Percentiles rank a stretch among this genome's conserved stretches.
Evolutionary conservation across 306 rosid genomes (phyloP).

Genomic region (Purshia tridentata): DNA sequence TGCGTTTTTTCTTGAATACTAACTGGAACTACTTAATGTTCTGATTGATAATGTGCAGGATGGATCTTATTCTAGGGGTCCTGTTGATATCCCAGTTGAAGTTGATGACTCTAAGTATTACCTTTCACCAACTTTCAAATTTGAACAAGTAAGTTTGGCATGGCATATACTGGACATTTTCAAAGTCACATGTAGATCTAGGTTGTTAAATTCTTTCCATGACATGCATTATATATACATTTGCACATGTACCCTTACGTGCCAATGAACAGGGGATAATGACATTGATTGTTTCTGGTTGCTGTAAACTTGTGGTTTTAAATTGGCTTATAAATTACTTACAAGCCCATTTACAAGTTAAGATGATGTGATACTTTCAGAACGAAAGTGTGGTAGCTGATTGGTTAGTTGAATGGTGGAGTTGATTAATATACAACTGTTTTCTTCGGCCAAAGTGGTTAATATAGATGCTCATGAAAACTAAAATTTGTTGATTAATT

Average conservation of each 20-base stretch:
- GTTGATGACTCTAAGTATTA: slow-evolving; percentile 59
- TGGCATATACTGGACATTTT: slow-evolving; percentile 12
- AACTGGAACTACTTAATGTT: background rate
- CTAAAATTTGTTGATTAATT: background rate
- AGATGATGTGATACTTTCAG: background rate
- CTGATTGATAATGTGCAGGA: slow-evolving; percentile 53
- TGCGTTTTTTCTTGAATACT: background rate
- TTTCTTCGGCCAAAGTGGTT: background rate
- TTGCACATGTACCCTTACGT: background rate
- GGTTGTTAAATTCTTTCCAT: slow-evolving; percentile 3
- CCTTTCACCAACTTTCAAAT: slow-evolving; percentile 78
- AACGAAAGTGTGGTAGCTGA: background rate
- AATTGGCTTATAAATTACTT: background rate
- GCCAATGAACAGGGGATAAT: background rate
- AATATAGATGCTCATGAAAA: background rate
- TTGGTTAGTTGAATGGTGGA: background rate
- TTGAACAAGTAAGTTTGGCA: slow-evolving; percentile 74
- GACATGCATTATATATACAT: background rate
- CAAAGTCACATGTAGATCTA: background rate
- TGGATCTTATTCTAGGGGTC: slow-evolving; percentile 95
- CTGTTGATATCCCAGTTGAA: slow-evolving; percentile 65
- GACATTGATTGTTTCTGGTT: background rate
- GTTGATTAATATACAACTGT: background rate
- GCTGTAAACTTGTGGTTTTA: background rate
- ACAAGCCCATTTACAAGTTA: background rate